Evolutionary conservation across 1,139 yeast genomes (phyloP).

Genomic region (Magnusiomyces paraingens): DNA sequence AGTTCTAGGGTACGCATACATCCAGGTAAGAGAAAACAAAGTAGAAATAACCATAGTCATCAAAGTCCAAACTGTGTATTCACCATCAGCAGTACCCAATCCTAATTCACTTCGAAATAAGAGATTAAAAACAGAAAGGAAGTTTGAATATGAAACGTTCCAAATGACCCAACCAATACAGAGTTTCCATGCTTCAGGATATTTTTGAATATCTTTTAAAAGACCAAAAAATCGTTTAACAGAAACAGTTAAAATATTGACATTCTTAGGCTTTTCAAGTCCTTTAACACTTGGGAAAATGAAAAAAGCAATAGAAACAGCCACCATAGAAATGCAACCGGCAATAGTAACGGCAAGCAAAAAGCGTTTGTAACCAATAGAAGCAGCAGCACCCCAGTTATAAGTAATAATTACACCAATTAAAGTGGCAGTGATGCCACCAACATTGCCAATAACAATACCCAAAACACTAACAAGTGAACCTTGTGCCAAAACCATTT

Average conservation of each 20-base stretch:
- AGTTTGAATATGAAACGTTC: constrained; percentile 39
- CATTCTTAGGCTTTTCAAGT: constrained; percentile 29
- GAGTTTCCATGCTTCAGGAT: constrained; percentile 38
- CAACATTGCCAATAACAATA: constrained; percentile 36
- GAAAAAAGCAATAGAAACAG: constrained; percentile 31
- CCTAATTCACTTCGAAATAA: constrained; percentile 42
- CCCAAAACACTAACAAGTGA: constrained; percentile 40
- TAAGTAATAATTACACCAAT: constrained; percentile 41
- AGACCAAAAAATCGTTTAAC: constrained; percentile 31
- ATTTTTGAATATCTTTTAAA: constrained; percentile 30
- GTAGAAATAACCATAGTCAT: constrained; percentile 37
- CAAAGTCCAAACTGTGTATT: constrained; percentile 40
- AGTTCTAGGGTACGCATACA: constrained; percentile 34
- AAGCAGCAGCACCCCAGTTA: constrained; percentile 29
- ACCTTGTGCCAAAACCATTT: constrained; percentile 34
- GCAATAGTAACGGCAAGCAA: constrained; percentile 41
- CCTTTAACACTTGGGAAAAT: constrained; percentile 37
- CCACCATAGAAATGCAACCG: constrained; percentile 36
- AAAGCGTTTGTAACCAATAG: constrained; percentile 36
- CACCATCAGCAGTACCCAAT: constrained; percentile 38
- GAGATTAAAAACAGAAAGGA: constrained; percentile 37
- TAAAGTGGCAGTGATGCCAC: constrained; percentile 39
- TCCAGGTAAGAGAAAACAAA: constrained; percentile 39
- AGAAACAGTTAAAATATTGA: constrained; percentile 28
- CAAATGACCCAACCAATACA: constrained; percentile 44